phyloP scores from a whole-genome alignment of 441 rosid genomes.

The Breynia disticha region DNA sequence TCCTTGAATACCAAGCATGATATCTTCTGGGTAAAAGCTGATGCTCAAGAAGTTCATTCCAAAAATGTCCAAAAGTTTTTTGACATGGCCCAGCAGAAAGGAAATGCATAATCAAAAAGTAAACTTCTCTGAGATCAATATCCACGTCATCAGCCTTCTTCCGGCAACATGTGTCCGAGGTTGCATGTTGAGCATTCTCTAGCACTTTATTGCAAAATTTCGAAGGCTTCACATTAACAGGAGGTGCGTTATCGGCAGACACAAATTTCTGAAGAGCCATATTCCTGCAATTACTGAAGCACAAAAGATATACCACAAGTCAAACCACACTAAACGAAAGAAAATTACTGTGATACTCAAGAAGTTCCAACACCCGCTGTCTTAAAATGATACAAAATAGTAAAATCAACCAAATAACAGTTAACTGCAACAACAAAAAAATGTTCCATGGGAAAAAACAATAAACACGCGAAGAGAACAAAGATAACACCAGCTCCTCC shows the following conservation, averaged over 20 bases:
- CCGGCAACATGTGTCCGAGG: constrained; percentile 25
- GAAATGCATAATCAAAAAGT: constrained; percentile 91
- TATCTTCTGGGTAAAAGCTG: constrained; percentile 95
- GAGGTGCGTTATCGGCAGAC: constrained; percentile 40
- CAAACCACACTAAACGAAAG: background rate
- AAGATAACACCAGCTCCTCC: background rate
- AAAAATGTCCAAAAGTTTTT: constrained; percentile 56
- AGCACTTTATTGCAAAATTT: constrained; percentile 42
- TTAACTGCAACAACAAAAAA: background rate
- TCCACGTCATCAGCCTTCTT: constrained; percentile 39
- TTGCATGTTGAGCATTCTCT: constrained; percentile 39
- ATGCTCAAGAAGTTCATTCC: constrained; percentile 84
- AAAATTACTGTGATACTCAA: background rate
- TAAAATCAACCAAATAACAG: background rate
- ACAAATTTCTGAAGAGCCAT: constrained; percentile 71
- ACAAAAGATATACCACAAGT: background rate
- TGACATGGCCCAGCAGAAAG: constrained; percentile 91
- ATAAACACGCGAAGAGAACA: background rate
- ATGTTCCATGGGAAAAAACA: background rate
- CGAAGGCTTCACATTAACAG: constrained; percentile 56
- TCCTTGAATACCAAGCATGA: constrained; percentile 95
- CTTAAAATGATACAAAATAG: background rate
- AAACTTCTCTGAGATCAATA: constrained; percentile 80
- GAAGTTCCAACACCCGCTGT: too few species aligned
- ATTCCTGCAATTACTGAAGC: constrained; percentile 25